Percentiles rank a stretch among this genome's conserved stretches.
Conservation (phyloP, 176 grass and related monocot genomes). For the Alopecurus myosuroides region DNA sequence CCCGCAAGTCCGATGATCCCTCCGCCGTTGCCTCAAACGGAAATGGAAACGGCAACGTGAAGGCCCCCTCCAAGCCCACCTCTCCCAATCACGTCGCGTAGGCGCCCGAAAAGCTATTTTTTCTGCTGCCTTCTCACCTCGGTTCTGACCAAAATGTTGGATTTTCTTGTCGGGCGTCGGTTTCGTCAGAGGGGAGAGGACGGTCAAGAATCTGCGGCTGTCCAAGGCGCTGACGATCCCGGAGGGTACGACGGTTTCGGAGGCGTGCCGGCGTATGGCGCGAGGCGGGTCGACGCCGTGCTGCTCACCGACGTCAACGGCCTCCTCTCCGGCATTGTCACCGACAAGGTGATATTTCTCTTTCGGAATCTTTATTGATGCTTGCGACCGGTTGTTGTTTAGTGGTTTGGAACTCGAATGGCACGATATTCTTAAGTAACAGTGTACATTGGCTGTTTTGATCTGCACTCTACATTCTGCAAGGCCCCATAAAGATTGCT, state of each 20-base stretch:
- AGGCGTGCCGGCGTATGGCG: constrained; percentile 84
- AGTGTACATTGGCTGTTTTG: constrained; percentile 5
- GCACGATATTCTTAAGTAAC: not conserved
- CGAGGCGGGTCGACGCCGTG: constrained; percentile 62
- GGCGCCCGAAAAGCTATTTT: not conserved
- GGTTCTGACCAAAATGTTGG: not conserved
- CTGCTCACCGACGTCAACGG: constrained; percentile 78
- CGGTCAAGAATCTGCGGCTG: constrained; percentile 84
- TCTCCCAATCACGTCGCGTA: constrained; percentile 48
- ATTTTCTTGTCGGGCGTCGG: not conserved
- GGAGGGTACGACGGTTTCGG: constrained; percentile 68
- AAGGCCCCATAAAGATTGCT: constrained; percentile 5
- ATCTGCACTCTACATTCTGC: not conserved
- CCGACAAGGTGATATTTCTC: constrained; percentile 59
- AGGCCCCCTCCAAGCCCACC: constrained; percentile 28
- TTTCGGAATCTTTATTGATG: not conserved
- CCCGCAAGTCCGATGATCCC: constrained; percentile 30
- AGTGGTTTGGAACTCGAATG: not conserved
- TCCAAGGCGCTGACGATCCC: constrained; percentile 90
- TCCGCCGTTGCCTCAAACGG: not conserved
- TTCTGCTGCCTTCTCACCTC: not conserved
- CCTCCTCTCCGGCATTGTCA: constrained; percentile 92
- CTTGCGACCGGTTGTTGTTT: not conserved
- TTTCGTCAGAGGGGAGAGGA: constrained; percentile 68
- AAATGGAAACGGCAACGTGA: constrained; percentile 18